Evolutionary conservation across 331 rosid genomes (phyloP).

Genomic region (Stylosanthes scabra): DNA sequence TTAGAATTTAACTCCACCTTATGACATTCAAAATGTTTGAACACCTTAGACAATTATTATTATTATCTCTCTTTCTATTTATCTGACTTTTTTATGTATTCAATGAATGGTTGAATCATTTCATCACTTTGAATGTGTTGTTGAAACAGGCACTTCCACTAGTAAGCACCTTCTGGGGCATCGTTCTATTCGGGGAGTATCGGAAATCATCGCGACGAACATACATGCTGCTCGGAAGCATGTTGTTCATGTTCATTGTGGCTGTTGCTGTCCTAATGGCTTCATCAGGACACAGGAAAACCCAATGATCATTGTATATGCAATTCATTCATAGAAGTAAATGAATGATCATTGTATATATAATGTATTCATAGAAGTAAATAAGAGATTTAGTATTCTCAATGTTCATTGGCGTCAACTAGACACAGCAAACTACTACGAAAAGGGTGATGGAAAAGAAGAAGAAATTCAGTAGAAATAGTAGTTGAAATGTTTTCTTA

Average conservation of each 20-base stretch:
- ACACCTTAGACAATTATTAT: neutral
- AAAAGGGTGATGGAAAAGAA: slow-evolving; percentile 6
- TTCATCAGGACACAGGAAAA: slow-evolving; percentile 73
- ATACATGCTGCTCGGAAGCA: slow-evolving; percentile 58
- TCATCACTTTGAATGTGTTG: slow-evolving; percentile 28
- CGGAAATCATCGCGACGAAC: slow-evolving; percentile 79
- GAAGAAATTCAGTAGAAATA: neutral
- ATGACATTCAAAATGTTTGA: neutral
- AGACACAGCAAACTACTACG: neutral
- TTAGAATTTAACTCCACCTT: too few species aligned
- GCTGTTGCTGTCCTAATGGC: slow-evolving; percentile 90
- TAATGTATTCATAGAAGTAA: neutral
- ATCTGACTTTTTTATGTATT: neutral
- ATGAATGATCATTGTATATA: too few species aligned
- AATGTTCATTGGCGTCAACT: slow-evolving; percentile 6
- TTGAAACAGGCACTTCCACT: slow-evolving; percentile 89
- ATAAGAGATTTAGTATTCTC: slow-evolving; percentile 19
- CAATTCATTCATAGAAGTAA: too few species aligned
- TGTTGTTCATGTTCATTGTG: slow-evolving; percentile 83
- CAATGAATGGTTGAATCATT: slow-evolving; percentile 10
- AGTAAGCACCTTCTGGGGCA: slow-evolving; percentile 95
- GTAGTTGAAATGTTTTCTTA: neutral
- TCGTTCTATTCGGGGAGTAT: slow-evolving; percentile 82
- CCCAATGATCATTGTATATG: slow-evolving; percentile 13
- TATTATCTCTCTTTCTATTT: neutral